phyloP scores from a whole-genome alignment of 116 monocot genomes.

The Iris pallida region DNA sequence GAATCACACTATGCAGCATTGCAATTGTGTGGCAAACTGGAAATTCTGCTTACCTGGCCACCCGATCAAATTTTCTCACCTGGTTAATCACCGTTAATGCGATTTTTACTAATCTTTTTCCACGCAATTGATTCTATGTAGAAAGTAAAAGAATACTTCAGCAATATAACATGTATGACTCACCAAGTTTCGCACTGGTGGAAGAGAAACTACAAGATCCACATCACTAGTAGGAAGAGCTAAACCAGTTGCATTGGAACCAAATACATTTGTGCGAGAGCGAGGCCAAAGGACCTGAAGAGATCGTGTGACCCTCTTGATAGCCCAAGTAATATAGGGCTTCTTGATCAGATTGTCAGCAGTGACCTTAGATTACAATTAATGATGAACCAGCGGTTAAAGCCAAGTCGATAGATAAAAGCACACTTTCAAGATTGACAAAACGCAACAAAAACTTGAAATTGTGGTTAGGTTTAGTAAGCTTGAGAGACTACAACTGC shows the following conservation, averaged over 20 bases:
- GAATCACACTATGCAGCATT: too few relatives aligned
- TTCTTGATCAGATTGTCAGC: conserved; percentile 71
- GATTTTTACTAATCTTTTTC: background rate
- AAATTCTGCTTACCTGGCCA: too few relatives aligned
- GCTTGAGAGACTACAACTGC: background rate
- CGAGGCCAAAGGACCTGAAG: conserved; percentile 99
- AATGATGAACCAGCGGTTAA: conserved; percentile 20
- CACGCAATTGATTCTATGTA: conserved; percentile 1
- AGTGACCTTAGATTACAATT: conserved; percentile 65
- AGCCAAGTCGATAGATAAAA: conserved; percentile 4
- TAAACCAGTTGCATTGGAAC: conserved; percentile 96
- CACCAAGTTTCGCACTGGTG: conserved; percentile 99
- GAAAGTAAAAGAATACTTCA: conserved; percentile 1
- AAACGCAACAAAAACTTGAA: background rate
- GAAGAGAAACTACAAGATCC: conserved; percentile 96
- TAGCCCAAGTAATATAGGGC: conserved; percentile 93
- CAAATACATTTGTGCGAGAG: conserved; percentile 88
- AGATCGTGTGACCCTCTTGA: conserved; percentile 79
- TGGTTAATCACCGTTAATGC: background rate
- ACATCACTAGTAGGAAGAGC: conserved; percentile 97
- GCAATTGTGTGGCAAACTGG: too few relatives aligned
- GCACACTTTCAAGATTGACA: background rate
- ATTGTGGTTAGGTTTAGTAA: conserved; percentile 5
- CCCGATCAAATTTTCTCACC: too few relatives aligned
- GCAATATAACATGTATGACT: conserved; percentile 14